Conservation (phyloP, 176 grass and related monocot species). For the Zizania latifolia region DNA sequence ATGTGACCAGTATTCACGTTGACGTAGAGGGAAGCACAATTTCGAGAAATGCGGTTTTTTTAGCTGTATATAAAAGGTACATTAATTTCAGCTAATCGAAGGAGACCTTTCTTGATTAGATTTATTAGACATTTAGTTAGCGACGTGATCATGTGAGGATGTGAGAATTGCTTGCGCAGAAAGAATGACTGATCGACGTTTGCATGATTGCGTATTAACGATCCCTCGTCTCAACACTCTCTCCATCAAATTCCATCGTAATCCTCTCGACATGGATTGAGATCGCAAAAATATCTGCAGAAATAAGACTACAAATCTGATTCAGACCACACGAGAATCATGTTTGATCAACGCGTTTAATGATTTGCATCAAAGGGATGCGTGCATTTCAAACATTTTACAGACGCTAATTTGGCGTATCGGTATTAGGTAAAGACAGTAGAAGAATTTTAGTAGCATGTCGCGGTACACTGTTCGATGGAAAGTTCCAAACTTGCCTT, state of each 20-base stretch:
- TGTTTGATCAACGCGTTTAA: neutral
- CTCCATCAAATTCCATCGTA: constrained; percentile 23
- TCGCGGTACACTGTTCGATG: neutral
- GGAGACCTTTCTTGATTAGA: too few relatives aligned
- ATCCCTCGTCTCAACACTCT: neutral
- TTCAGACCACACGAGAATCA: neutral
- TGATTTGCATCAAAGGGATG: neutral
- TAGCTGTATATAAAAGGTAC: too few relatives aligned
- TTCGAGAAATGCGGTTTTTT: too few relatives aligned
- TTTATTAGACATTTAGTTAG: too few relatives aligned
- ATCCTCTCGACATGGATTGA: neutral
- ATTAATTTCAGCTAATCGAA: too few relatives aligned
- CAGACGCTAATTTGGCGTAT: neutral
- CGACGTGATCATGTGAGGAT: neutral
- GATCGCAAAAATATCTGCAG: constrained; percentile 16
- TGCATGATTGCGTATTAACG: neutral
- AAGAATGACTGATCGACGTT: neutral
- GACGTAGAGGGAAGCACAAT: too few relatives aligned
- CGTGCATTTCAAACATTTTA: neutral
- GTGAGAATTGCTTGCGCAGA: constrained; percentile 7
- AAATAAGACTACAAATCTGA: neutral
- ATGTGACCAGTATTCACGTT: neutral
- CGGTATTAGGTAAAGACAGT: too few relatives aligned
- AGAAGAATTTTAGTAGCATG: neutral
- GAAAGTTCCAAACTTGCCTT: neutral